These are phyloP conservation scores for Serpula lacrymans DNA, from an alignment of 768 basidiomycete species.

Conservation along the genomic window DNA sequence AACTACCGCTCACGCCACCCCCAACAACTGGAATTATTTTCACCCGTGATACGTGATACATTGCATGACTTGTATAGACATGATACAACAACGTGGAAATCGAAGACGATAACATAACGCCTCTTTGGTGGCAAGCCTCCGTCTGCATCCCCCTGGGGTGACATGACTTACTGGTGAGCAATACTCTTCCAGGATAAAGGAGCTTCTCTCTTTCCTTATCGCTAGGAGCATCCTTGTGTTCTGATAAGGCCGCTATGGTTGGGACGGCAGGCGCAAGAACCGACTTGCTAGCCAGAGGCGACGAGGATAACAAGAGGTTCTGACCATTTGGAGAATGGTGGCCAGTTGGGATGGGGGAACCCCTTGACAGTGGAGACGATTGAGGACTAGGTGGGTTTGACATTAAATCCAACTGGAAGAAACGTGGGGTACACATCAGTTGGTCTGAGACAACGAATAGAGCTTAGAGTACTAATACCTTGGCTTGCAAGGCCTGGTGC, in stretches of 20 bases:
- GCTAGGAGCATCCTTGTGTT: constrained; percentile 14
- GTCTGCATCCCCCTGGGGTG: too few relatives aligned
- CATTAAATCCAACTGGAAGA: constrained; percentile 48
- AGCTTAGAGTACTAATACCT: constrained; percentile 43
- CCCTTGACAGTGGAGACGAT: constrained; percentile 31
- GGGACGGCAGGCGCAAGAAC: constrained; percentile 27
- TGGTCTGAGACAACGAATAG: constrained; percentile 2
- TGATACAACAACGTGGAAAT: too few relatives aligned
- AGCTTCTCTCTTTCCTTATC: constrained; percentile 72
- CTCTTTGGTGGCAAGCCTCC: too few relatives aligned
- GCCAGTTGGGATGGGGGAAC: constrained; percentile 23
- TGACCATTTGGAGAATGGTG: constrained; percentile 19
- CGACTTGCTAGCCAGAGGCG: constrained; percentile 20
- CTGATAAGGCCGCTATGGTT: constrained; percentile 12
- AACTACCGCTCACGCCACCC: too few relatives aligned
- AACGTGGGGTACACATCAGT: not conserved
- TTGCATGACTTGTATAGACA: too few relatives aligned
- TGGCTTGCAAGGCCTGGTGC: constrained; percentile 76
- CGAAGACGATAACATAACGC: too few relatives aligned
- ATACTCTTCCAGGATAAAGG: constrained; percentile 79
- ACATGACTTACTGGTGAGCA: constrained; percentile 70
- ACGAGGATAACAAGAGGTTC: constrained; percentile 26
- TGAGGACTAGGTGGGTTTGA: constrained; percentile 22
- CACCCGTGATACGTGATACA: too few relatives aligned
- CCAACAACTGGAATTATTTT: too few relatives aligned